phyloP scores from a whole-genome alignment of 2,329 filamentous ascomycete species.

The Botrytis tulipae region DNA sequence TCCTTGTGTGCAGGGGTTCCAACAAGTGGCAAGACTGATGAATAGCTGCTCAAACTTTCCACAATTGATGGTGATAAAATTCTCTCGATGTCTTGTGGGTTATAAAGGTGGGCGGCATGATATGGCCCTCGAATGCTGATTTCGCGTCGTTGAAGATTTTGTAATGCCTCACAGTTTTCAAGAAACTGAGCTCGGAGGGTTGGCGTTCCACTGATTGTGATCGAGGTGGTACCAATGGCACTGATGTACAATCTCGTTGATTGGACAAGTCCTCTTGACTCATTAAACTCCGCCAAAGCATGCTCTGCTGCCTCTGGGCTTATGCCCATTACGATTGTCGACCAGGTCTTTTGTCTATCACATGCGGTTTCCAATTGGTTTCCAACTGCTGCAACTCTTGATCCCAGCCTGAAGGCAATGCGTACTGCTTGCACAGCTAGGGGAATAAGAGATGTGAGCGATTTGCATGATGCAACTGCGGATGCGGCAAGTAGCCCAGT shows the following conservation, averaged over 20 bases:
- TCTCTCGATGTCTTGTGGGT: constrained; percentile 28
- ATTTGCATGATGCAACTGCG: constrained; percentile 36
- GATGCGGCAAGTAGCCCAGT: constrained; percentile 39
- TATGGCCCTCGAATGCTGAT: constrained; percentile 34
- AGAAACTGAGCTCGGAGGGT: constrained; percentile 24
- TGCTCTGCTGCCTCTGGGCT: constrained; percentile 22
- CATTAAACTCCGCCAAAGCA: constrained; percentile 27
- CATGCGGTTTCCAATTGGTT: constrained; percentile 25
- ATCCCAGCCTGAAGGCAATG: constrained; percentile 38
- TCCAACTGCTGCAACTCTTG: constrained; percentile 35
- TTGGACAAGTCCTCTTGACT: constrained; percentile 22
- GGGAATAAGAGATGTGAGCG: constrained; percentile 35
- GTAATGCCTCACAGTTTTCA: constrained; percentile 19
- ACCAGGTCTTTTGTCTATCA: constrained; percentile 26
- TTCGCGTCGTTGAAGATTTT: constrained; percentile 25
- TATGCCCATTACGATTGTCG: constrained; percentile 27
- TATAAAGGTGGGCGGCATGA: constrained; percentile 38
- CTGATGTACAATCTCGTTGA: constrained; percentile 29
- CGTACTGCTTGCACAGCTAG: constrained; percentile 37
- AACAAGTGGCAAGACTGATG: constrained; percentile 22
- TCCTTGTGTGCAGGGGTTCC: constrained; percentile 18
- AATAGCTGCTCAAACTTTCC: constrained; percentile 19
- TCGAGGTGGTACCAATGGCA: constrained; percentile 24
- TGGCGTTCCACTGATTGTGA: constrained; percentile 32
- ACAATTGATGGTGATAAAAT: constrained; percentile 27